Percentiles rank a stretch among this genome's conserved stretches.
Evolutionary conservation across 2,329 filamentous ascomycete species (phyloP).

Genomic region (Pseudogymnoascus sp.): DNA sequence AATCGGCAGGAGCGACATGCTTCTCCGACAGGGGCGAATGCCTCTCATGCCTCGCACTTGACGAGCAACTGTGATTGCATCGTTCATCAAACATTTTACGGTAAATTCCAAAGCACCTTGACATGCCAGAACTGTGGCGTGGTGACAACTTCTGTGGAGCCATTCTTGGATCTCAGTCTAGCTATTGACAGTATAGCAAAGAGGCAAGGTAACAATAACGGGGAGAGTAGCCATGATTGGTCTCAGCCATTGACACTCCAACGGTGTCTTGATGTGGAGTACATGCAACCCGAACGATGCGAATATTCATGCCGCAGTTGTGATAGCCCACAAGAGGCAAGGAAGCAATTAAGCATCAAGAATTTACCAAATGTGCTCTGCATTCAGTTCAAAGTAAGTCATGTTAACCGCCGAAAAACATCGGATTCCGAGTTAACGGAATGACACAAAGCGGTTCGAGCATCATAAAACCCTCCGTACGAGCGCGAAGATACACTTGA

Average conservation of each 20-base stretch:
- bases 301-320: slow-evolving; percentile 84
- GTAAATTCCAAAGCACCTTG: slow-evolving; percentile 81
- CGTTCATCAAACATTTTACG: slow-evolving; percentile 90
- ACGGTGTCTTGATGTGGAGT: slow-evolving; percentile 76
- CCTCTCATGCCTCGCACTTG: slow-evolving; percentile 9
- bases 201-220: slow-evolving; percentile 24
- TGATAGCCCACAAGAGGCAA: slow-evolving; percentile 66
- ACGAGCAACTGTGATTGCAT: slow-evolving; percentile 65
- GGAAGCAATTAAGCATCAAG: slow-evolving; percentile 76
- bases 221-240: slow-evolving; percentile 37
- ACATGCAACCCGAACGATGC: slow-evolving; percentile 78
- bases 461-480: slow-evolving; percentile 60
- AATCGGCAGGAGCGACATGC: slow-evolving; percentile 56
- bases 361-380: slow-evolving; percentile 80
- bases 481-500: slow-evolving; percentile 80
- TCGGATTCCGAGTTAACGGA: neutral
- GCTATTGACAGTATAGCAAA: slow-evolving; percentile 64
- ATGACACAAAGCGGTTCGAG: slow-evolving; percentile 53
- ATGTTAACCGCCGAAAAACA: neutral
- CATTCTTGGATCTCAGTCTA: slow-evolving; percentile 82
- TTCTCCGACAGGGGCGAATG: slow-evolving; percentile 36
- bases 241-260: slow-evolving; percentile 46
- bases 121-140: slow-evolving; percentile 84
- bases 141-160: slow-evolving; percentile 73
- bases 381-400: slow-evolving; percentile 77